A percentile compares a stretch with the other conserved stretches of the same genome.
Conservation (phyloP, 495 filamentous ascomycete genomes). For the Penicillium salamii region DNA sequence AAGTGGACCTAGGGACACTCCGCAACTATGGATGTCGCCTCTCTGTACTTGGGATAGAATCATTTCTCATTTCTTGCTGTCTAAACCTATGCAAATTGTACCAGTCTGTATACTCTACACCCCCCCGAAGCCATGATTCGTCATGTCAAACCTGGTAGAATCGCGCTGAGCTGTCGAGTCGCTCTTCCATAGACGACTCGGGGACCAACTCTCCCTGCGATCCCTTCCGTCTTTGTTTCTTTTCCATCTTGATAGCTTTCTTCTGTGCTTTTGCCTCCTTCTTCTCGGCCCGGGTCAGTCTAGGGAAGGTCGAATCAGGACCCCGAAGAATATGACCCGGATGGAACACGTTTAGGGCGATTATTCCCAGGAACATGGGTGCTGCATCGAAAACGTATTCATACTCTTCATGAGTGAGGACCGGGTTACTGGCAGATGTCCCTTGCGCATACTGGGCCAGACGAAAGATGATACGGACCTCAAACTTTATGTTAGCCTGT, state of each 20-base stretch:
- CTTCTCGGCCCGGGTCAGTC: conserved; percentile 10
- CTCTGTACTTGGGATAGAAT: no score
- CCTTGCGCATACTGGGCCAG: background rate
- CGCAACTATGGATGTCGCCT: no score
- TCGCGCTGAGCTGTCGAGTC: background rate
- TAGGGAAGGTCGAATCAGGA: conserved; percentile 1
- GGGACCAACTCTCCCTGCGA: background rate
- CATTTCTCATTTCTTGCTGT: no score
- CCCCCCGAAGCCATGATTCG: no score
- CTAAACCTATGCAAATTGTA: no score
- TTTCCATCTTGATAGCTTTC: conserved; percentile 1
- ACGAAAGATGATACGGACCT: conserved; percentile 3
- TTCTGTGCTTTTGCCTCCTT: conserved; percentile 2
- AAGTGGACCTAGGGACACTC: no score
- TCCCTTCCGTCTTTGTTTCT: background rate
- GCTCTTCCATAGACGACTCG: background rate
- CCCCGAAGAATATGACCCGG: background rate
- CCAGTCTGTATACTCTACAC: no score
- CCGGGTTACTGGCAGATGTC: background rate
- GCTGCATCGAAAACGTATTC: conserved; percentile 5
- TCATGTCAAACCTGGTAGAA: background rate
- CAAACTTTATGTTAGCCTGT: background rate
- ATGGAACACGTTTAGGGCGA: background rate
- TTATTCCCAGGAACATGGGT: background rate
- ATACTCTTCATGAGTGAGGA: conserved; percentile 1